A percentile compares a stretch with the other conserved stretches of the same genome.
Evolutionary conservation across 192 early-diverging fungal species (phyloP).

Genomic region (Coemansia sp.): DNA sequence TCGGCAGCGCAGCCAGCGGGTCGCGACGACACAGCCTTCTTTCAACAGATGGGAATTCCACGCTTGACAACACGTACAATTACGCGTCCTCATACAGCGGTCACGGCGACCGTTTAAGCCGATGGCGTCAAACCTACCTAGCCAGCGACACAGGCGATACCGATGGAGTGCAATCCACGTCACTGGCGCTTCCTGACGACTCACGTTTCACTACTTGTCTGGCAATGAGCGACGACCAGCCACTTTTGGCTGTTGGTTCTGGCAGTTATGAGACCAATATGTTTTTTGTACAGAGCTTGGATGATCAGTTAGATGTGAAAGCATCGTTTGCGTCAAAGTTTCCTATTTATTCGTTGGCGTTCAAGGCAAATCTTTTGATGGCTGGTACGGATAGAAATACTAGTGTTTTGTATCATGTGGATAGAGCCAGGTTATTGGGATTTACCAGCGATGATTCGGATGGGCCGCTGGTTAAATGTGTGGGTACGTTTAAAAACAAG

Average conservation of each 20-base stretch:
- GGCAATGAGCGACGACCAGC: slow-evolving; percentile 51
- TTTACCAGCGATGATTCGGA: slow-evolving; percentile 13
- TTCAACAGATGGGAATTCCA: slow-evolving; percentile 15
- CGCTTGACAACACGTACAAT: slow-evolving; percentile 13
- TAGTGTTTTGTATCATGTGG: slow-evolving; percentile 55
- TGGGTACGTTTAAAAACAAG: slow-evolving; percentile 57
- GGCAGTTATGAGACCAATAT: slow-evolving; percentile 56
- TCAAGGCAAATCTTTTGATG: slow-evolving; percentile 44
- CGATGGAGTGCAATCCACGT: slow-evolving; percentile 45
- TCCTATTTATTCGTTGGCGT: slow-evolving; percentile 53
- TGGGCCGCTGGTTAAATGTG: slow-evolving; percentile 41
- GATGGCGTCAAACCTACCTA: slow-evolving; percentile 44
- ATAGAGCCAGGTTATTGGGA: slow-evolving; percentile 46
- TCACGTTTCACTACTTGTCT: slow-evolving; percentile 54
- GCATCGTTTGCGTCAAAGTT: slow-evolving; percentile 59
- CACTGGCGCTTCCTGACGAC: slow-evolving; percentile 49
- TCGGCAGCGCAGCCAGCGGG: slow-evolving; percentile 31
- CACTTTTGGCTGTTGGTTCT: slow-evolving; percentile 52
- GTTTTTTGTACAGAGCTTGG: slow-evolving; percentile 55
- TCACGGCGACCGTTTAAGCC: slow-evolving; percentile 16
- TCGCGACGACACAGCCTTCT: slow-evolving; percentile 51
- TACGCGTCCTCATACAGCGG: slow-evolving; percentile 15
- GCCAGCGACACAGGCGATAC: slow-evolving; percentile 47
- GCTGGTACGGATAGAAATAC: slow-evolving; percentile 55
- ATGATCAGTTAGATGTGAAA: slow-evolving; percentile 51